Evolutionary conservation across 179 eudicot species (phyloP).

Genomic region (Beta macrorhiza): DNA sequence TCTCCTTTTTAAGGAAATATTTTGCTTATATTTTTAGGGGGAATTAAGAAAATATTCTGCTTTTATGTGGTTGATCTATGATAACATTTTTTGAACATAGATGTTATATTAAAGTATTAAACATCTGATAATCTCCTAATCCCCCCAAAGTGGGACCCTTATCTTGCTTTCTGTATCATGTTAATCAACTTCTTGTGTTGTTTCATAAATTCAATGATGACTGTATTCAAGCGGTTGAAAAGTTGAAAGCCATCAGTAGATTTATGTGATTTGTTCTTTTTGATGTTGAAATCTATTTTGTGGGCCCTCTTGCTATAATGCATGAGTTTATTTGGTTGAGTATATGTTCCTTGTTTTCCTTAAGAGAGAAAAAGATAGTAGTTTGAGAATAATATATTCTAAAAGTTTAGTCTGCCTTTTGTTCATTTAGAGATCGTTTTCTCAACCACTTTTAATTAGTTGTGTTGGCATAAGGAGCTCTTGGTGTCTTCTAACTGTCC

Average conservation of each 20-base stretch:
- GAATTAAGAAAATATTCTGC: too few species aligned
- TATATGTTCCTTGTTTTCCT: neutral
- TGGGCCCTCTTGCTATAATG: neutral
- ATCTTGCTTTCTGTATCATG: neutral
- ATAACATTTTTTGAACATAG: too few species aligned
- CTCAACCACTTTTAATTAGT: neutral
- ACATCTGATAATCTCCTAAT: neutral
- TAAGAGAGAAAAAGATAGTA: neutral
- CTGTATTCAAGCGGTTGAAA: neutral
- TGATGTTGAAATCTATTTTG: neutral
- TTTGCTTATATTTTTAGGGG: too few species aligned
- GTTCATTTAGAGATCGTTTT: neutral
- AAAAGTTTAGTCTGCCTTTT: slow-evolving; percentile 1
- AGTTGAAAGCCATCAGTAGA: neutral
- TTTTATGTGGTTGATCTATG: too few species aligned
- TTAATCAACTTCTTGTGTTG: neutral
- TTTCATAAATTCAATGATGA: neutral
- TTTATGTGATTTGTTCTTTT: neutral
- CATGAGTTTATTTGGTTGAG: neutral
- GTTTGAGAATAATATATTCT: neutral
- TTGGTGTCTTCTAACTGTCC: neutral
- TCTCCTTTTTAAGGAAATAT: too few species aligned
- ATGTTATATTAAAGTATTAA: too few species aligned
- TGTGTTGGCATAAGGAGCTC: neutral
- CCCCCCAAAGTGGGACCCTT: neutral